phyloP scores from a whole-genome alignment of 805 yeast genomes.

The Candida yuanshanica region DNA sequence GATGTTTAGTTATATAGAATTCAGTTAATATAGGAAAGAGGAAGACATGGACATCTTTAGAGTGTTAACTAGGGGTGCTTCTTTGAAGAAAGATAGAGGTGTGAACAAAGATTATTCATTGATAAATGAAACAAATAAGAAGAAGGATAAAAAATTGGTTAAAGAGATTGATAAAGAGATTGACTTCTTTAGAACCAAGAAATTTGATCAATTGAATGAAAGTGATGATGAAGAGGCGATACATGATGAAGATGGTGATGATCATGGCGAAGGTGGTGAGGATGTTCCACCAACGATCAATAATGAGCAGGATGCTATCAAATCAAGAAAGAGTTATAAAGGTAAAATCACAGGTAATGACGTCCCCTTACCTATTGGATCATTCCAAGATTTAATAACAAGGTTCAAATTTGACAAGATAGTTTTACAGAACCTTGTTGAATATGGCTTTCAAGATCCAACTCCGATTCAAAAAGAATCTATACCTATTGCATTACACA shows the following conservation, averaged over 20 bases:
- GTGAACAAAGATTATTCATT: slow-evolving; percentile 23
- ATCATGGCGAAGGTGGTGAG: slow-evolving; percentile 21
- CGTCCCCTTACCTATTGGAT: slow-evolving; percentile 84
- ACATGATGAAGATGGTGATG: slow-evolving; percentile 24
- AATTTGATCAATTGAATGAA: slow-evolving; percentile 22
- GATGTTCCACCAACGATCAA: slow-evolving; percentile 36
- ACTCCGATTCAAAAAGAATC: slow-evolving; percentile 92
- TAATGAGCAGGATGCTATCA: slow-evolving; percentile 52
- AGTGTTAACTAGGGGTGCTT: slow-evolving; percentile 81
- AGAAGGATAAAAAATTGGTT: slow-evolving; percentile 35
- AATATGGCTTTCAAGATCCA: slow-evolving; percentile 73
- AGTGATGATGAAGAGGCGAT: slow-evolving; percentile 22
- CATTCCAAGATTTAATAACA: slow-evolving; percentile 72
- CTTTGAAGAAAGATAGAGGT: slow-evolving; percentile 49
- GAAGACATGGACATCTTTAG: slow-evolving; percentile 78
- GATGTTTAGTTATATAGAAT: neutral
- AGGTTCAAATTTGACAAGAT: slow-evolving; percentile 60
- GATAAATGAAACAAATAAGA: slow-evolving; percentile 18
- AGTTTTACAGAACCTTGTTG: slow-evolving; percentile 54
- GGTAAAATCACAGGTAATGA: slow-evolving; percentile 80
- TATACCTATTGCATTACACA: slow-evolving; percentile 65
- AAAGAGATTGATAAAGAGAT: slow-evolving; percentile 62
- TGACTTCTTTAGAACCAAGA: slow-evolving; percentile 74
- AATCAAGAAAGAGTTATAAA: slow-evolving; percentile 52
- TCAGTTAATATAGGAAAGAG: neutral